Conservation (phyloP, 1,284 basidiomycete genomes). For the Rhodotorula sp. region DNA sequence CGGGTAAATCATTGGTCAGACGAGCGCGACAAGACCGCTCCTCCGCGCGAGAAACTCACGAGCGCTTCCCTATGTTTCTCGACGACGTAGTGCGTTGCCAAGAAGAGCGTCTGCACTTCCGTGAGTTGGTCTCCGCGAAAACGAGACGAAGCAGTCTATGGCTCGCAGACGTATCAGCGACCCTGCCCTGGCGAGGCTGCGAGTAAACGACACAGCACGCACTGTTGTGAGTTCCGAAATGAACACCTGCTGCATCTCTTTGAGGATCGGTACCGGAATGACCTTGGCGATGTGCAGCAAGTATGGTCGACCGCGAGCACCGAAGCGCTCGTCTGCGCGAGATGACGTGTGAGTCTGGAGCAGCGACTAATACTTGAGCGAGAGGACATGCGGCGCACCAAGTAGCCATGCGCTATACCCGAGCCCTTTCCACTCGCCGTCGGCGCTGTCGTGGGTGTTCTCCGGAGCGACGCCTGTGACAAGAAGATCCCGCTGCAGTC, state of each 20-base stretch:
- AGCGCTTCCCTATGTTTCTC: slow-evolving; percentile 40
- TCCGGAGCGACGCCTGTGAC: slow-evolving; percentile 16
- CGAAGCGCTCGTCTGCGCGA: slow-evolving; percentile 33
- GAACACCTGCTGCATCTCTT: slow-evolving; percentile 32
- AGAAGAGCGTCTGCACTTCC: slow-evolving; percentile 24
- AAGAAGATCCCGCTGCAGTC: slow-evolving; percentile 32
- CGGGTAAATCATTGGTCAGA: background rate
- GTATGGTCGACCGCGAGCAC: slow-evolving; percentile 33
- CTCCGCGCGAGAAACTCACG: background rate
- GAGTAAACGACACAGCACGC: background rate
- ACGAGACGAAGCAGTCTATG: slow-evolving; percentile 20
- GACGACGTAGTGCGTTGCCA: slow-evolving; percentile 27
- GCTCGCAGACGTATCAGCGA: background rate
- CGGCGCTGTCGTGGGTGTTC: slow-evolving; percentile 2
- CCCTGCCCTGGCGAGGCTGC: fast-evolving
- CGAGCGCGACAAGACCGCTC: too few species aligned
- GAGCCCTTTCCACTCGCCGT: slow-evolving; percentile 34
- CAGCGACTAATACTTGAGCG: too few species aligned
- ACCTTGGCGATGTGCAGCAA: slow-evolving; percentile 36
- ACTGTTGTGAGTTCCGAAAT: slow-evolving; percentile 29
- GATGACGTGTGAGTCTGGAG: background rate
- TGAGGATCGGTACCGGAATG: slow-evolving; percentile 24
- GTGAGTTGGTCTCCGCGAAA: slow-evolving; percentile 21
- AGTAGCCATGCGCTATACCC: slow-evolving; percentile 25
- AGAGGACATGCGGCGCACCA: background rate